Percentiles rank a stretch among this genome's conserved stretches.
Conservation (phyloP, 768 basidiomycete species). For the Chalciporus sphaerocephalus region DNA sequence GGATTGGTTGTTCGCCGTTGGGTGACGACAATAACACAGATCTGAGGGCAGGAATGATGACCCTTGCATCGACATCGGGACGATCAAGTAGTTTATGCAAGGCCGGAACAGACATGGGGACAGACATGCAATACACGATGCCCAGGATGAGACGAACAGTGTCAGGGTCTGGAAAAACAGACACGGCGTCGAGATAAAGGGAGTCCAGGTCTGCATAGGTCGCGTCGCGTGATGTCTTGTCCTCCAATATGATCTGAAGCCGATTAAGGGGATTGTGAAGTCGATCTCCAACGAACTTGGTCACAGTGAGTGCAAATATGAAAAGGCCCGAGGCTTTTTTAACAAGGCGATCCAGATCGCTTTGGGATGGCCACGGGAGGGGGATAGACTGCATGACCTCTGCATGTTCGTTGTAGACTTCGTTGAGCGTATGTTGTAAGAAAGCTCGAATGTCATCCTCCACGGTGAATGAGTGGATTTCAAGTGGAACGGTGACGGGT, state of each 20-base stretch:
- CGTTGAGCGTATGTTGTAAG: constrained; percentile 14
- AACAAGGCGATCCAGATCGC: constrained; percentile 19
- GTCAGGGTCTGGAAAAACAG: constrained; percentile 14
- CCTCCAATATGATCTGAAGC: constrained; percentile 13
- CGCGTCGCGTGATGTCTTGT: constrained; percentile 2
- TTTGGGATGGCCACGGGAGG: constrained; percentile 21
- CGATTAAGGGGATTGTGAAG: constrained; percentile 17
- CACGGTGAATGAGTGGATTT: constrained; percentile 20
- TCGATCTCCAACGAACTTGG: constrained; percentile 23
- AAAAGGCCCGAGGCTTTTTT: constrained; percentile 22
- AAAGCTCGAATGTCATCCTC: constrained; percentile 23
- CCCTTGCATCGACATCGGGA: constrained; percentile 14
- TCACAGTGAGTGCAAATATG: constrained; percentile 26
- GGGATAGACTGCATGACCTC: constrained; percentile 11
- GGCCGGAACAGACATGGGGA: constrained; percentile 10
- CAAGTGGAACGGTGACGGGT: constrained; percentile 7
- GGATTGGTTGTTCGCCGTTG: constrained; percentile 12
- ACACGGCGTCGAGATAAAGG: constrained; percentile 15
- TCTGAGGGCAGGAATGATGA: constrained; percentile 18
- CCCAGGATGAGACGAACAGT: constrained; percentile 16
- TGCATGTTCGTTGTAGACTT: constrained; percentile 9
- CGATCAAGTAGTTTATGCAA: constrained; percentile 9
- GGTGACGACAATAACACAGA: constrained; percentile 15
- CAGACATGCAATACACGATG: constrained; percentile 15
- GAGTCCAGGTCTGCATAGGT: constrained; percentile 14